phyloP scores from a whole-genome alignment of 78 protist species.

The Emiliania huxleyi region DNA sequence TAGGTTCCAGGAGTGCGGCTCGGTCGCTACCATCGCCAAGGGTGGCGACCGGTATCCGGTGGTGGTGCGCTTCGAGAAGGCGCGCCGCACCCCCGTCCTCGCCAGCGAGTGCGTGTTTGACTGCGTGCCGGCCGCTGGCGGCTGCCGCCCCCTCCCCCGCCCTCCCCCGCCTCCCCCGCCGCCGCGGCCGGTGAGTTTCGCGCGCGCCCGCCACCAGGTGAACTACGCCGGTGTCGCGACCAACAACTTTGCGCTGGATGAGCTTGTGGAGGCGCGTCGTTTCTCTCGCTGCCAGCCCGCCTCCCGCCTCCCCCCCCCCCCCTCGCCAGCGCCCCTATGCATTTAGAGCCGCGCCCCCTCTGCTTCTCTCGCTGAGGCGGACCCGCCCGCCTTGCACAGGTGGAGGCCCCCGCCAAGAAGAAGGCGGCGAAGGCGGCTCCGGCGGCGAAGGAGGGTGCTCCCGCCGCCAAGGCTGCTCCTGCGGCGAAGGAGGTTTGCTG shows the following conservation, averaged over 20 bases:
- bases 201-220: too few species aligned
- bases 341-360: too few species aligned
- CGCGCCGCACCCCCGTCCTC: neutral
- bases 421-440: neutral
- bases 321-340: too few species aligned
- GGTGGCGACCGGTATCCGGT: neutral
- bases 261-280: conserved; percentile 29
- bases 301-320: too few species aligned
- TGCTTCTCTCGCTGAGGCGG: too few species aligned
- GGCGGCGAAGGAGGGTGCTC: neutral
- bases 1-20: conserved; percentile 13
- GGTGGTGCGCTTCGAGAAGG: conserved; percentile 28
- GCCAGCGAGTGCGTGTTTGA: neutral
- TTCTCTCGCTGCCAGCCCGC: too few species aligned
- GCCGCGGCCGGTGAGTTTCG: too few species aligned
- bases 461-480: neutral
- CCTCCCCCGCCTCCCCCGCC: too few species aligned
- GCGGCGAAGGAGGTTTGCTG: neutral
- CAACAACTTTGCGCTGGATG: conserved; percentile 15
- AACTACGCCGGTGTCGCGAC: conserved; percentile 23
- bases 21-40: neutral
- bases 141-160: too few species aligned
- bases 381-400: too few species aligned
- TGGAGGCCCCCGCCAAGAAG: neutral
- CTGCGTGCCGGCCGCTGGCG: too few species aligned